phyloP scores from a whole-genome alignment of 257 asterid genomes.

The Buddleja alternifolia region DNA sequence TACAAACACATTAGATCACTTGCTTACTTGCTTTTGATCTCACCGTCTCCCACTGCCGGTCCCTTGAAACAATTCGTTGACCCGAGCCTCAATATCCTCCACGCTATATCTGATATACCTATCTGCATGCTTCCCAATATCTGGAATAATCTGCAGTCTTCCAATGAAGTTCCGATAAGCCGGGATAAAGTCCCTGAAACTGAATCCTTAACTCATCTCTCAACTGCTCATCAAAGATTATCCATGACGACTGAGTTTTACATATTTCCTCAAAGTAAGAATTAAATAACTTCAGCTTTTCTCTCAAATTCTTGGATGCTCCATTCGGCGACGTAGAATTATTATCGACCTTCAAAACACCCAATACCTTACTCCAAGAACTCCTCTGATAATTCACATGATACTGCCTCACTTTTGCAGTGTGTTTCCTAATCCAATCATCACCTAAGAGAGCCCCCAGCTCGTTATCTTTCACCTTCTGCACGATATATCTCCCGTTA shows the following conservation, averaged over 20 bases:
- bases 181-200: slow-evolving; percentile 48
- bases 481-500: slow-evolving; percentile 76
- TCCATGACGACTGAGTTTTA: slow-evolving; percentile 68
- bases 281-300: slow-evolving; percentile 73
- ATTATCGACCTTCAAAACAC: slow-evolving; percentile 56
- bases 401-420: slow-evolving; percentile 69
- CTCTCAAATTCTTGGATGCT: slow-evolving; percentile 60
- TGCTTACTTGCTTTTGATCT: slow-evolving; percentile 34
- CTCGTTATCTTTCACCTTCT: slow-evolving; percentile 73
- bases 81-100: slow-evolving; percentile 71
- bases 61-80: slow-evolving; percentile 59
- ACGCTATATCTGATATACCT: slow-evolving; percentile 56
- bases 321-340: slow-evolving; percentile 46
- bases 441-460: slow-evolving; percentile 74
- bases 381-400: slow-evolving; percentile 71
- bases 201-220: slow-evolving; percentile 72
- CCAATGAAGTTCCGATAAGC: slow-evolving; percentile 76
- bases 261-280: slow-evolving; percentile 68
- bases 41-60: slow-evolving; percentile 55
- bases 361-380: slow-evolving; percentile 76
- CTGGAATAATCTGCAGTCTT: slow-evolving; percentile 47
- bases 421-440: slow-evolving; percentile 76
- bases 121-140: slow-evolving; percentile 56
- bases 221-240: slow-evolving; percentile 69
- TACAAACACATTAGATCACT: slow-evolving; percentile 25